A percentile compares a stretch with the other conserved stretches of the same genome.
Evolutionary conservation across 176 grass and related monocot species (phyloP).

Genomic region (Puccinellia tenuiflora): DNA sequence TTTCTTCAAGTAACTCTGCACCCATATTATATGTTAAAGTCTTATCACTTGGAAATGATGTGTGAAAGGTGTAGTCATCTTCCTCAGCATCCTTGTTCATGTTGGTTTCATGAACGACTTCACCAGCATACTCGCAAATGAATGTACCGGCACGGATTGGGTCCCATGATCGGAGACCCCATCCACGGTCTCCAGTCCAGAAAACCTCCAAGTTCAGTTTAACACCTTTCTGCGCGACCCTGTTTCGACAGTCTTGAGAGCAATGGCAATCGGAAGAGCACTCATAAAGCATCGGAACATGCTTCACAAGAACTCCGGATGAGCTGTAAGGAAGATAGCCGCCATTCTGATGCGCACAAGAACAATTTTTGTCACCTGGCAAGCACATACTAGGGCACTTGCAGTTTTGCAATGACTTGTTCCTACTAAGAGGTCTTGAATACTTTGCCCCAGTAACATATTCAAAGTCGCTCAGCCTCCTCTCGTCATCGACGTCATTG

Average conservation of each 20-base stretch:
- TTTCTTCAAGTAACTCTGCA: conserved; percentile 45
- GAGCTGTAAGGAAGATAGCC: conserved; percentile 54
- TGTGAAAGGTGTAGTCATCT: conserved; percentile 36
- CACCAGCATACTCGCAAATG: conserved; percentile 52
- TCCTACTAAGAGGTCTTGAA: conserved; percentile 6
- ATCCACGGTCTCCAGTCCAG: conserved; percentile 42
- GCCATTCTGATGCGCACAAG: conserved; percentile 35
- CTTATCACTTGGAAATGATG: conserved; percentile 10
- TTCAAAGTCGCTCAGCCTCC: conserved; percentile 30
- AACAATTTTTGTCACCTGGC: conserved; percentile 47
- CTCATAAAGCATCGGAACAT: conserved; percentile 42
- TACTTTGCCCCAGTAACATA: conserved; percentile 44
- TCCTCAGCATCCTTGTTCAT: conserved; percentile 22
- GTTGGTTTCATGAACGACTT: conserved; percentile 37
- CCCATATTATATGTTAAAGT: conserved; percentile 40
- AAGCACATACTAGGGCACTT: conserved; percentile 52
- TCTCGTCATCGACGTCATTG: conserved; percentile 40
- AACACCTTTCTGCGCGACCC: conserved; percentile 48
- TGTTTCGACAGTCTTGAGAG: conserved; percentile 47
- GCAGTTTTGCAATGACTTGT: conserved; percentile 33
- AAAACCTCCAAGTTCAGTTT: conserved; percentile 56
- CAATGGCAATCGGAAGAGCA: conserved; percentile 42
- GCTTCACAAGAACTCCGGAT: conserved; percentile 31
- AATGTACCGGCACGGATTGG: conserved; percentile 62
- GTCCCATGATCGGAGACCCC: conserved; percentile 62